Evolutionary conservation across 768 basidiomycete genomes (phyloP).

Genomic region (Coprinopsis sp.): DNA sequence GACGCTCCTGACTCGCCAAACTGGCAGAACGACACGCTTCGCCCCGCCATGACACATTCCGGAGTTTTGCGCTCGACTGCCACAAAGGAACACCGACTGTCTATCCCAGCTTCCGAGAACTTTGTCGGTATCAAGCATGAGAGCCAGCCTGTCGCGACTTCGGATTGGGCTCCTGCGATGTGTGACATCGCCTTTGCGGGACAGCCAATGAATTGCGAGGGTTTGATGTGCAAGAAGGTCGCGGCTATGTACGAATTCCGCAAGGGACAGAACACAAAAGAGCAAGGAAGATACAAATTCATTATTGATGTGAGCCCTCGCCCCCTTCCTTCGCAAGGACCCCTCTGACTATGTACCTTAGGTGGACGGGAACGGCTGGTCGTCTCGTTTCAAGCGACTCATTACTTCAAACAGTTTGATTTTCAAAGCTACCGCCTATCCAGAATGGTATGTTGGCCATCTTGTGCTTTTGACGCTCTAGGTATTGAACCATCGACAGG

Average conservation of each 20-base stretch:
- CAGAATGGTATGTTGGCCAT: slow-evolving; percentile 52
- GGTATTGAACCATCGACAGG: slow-evolving; percentile 29
- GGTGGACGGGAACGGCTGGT: slow-evolving; percentile 68
- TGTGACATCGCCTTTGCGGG: slow-evolving; percentile 41
- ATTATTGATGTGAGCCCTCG: slow-evolving; percentile 40
- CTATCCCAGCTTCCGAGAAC: neutral
- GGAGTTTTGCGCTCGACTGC: neutral
- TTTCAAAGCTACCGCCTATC: slow-evolving; percentile 69
- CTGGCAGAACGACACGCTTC: neutral
- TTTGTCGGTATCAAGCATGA: neutral
- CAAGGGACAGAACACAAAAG: slow-evolving; percentile 33
- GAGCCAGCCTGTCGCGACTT: slow-evolving; percentile 3
- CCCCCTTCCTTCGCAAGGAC: neutral
- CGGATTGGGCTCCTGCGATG: slow-evolving; percentile 27
- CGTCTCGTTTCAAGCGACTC: slow-evolving; percentile 60
- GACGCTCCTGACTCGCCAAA: neutral
- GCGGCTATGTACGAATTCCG: slow-evolving; percentile 46
- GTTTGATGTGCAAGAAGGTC: slow-evolving; percentile 38
- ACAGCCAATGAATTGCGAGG: slow-evolving; percentile 37
- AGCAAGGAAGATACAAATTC: slow-evolving; percentile 37
- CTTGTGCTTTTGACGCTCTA: neutral
- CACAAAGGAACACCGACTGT: neutral
- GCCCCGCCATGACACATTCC: neutral
- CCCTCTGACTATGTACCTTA: slow-evolving; percentile 14
- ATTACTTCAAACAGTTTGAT: slow-evolving; percentile 59